Evolutionary conservation across 352 stramenopile species (phyloP).

Genomic region (Globisporangium paddicum): DNA sequence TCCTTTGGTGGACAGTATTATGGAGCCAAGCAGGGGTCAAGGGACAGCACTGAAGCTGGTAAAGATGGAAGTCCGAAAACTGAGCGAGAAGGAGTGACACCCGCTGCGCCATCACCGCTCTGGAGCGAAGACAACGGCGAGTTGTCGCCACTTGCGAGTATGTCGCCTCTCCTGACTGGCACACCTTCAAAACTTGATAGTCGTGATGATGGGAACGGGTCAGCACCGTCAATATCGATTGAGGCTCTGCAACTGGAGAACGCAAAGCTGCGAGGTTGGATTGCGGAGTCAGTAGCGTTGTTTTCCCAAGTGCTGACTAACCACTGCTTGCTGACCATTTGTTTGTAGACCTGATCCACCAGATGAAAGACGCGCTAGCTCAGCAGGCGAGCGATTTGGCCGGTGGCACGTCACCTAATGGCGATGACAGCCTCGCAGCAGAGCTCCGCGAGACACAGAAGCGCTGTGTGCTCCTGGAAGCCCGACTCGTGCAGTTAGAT

Average conservation of each 20-base stretch:
- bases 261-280: constrained; percentile 37
- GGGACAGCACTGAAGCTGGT: not conserved
- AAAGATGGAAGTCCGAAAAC: constrained; percentile 8
- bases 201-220: not conserved
- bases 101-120: constrained; percentile 39
- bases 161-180: constrained; percentile 48
- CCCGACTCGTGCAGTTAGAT: constrained; percentile 27
- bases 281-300: not conserved
- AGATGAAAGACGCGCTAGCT: constrained; percentile 68
- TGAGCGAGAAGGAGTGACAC: constrained; percentile 2
- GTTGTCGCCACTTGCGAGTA: constrained; percentile 38
- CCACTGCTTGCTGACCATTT: not conserved
- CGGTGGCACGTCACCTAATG: not conserved
- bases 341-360: constrained; percentile 50
- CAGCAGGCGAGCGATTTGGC: constrained; percentile 34
- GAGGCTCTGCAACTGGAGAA: constrained; percentile 50
- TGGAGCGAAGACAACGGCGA: constrained; percentile 69
- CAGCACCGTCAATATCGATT: not conserved
- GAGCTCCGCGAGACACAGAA: constrained; percentile 34
- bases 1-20: constrained; percentile 40
- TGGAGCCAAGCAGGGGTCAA: not conserved
- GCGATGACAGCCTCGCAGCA: constrained; percentile 9
- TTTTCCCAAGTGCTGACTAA: not conserved
- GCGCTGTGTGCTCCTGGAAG: constrained; percentile 37
- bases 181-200: constrained; percentile 18